Conservation (phyloP, 768 basidiomycete species). For the Boletellus sp. region DNA sequence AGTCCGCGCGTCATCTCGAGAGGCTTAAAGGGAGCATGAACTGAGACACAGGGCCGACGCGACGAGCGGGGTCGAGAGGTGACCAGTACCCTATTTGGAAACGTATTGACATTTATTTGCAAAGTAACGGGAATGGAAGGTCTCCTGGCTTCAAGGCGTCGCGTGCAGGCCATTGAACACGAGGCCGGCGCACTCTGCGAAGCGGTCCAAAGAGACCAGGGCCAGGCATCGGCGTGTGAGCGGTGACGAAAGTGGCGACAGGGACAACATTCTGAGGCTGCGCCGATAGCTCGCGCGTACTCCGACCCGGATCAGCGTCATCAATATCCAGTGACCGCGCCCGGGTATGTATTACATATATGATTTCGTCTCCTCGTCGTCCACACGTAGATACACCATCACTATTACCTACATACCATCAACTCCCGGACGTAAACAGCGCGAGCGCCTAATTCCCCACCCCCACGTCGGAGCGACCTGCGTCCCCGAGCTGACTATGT, state of each 20-base stretch:
- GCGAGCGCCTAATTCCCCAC: slow-evolving; percentile 11
- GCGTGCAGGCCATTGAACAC: too few species aligned
- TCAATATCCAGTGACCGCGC: too few species aligned
- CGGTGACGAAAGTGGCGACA: too few species aligned
- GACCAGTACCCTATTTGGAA: slow-evolving; percentile 19
- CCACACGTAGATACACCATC: too few species aligned
- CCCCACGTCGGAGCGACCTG: slow-evolving; percentile 19
- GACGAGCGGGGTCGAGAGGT: slow-evolving; percentile 8
- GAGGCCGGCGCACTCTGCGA: too few species aligned
- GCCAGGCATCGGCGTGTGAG: too few species aligned
- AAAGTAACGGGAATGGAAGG: slow-evolving; percentile 10
- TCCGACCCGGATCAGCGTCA: slow-evolving; percentile 8
- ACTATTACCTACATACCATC: too few species aligned
- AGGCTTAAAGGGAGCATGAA: slow-evolving; percentile 1
- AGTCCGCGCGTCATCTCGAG: slow-evolving; percentile 37
- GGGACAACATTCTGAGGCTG: not conserved
- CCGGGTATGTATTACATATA: too few species aligned
- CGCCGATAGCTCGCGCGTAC: not conserved
- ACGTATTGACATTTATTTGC: slow-evolving; percentile 14
- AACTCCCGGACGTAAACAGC: slow-evolving; percentile 10
- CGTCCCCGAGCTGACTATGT: slow-evolving; percentile 7
- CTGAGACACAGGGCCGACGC: slow-evolving; percentile 16
- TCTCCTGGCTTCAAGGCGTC: too few species aligned
- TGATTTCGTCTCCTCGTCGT: too few species aligned
- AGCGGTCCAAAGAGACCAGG: too few species aligned